Evolutionary conservation across 805 yeast species (phyloP), one percentile per base, ranked within the genome.

Genomic region (Myxozyma vanderwaltii): DNA sequence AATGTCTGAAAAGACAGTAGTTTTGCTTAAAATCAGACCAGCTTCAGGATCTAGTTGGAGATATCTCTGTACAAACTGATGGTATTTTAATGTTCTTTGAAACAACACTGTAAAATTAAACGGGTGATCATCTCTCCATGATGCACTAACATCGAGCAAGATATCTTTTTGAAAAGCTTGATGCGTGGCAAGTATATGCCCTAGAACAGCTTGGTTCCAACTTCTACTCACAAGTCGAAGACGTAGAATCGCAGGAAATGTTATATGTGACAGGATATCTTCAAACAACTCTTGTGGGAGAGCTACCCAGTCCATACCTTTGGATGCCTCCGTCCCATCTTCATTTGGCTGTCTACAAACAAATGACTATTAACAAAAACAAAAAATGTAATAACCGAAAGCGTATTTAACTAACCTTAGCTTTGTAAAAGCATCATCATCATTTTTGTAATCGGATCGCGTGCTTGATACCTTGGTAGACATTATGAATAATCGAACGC

Each of bases 281-380:
- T 33, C 43, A 21, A 48, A 48, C 15, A 48, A 26, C 31, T 48
- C 51, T n/a, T 39, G 39, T 4, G 51, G 51, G 8, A 46, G 40
- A 7, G 7, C 10, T 23, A 15, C 21, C 51, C 48, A 44, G 13
- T 41, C 29, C 10, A 41, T 23, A 2, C 10, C 10, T 8, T 39
- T 3, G 19, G n/a, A 12, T 5, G n/a, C n/a, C 5, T 3, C 39
- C n/a, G n/a, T n/a, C n/a, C n/a, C n/a, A n/a, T n/a, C n/a, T n/a
- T n/a, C n/a, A n/a, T n/a, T 2, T 21, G 17, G 15, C 6, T 38
- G 33, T 10, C 10, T 10, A 6, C 33, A 10, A 29, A 10, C 10
- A 29, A 29, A 6, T 29, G 33, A 7, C 33, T 29, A 29, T 29
- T 29, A 38, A 5, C 6, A 17, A 38, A 5, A 13, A 38, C 15